Evolutionary conservation across 1,284 basidiomycete genomes (phyloP).

Genomic region (Hortiboletus rubellus): DNA sequence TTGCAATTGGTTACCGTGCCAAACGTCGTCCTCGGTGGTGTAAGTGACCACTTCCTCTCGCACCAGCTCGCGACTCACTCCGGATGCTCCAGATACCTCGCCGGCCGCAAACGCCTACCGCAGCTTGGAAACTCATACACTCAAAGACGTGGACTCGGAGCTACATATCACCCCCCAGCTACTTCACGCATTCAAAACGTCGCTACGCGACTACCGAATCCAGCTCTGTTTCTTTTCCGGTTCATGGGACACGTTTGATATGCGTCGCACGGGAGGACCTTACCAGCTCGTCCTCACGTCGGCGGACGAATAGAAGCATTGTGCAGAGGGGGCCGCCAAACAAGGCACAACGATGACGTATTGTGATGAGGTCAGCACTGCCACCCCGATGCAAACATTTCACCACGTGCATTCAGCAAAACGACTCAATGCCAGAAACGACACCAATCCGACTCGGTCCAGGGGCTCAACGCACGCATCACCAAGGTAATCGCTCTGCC

Average conservation of each 20-base stretch:
- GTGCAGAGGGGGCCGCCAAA: too few relatives aligned
- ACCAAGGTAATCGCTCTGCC: slow-evolving; percentile 75
- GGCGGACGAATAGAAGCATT: too few relatives aligned
- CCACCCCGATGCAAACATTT: slow-evolving; percentile 90
- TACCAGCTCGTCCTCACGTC: slow-evolving; percentile 85
- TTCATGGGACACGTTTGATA: slow-evolving; percentile 67
- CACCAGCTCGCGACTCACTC: neutral
- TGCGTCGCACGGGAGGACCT: slow-evolving; percentile 12
- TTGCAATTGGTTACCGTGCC: slow-evolving; percentile 85
- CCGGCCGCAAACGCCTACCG: slow-evolving; percentile 23
- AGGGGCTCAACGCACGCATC: slow-evolving; percentile 78
- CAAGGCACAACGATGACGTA: too few relatives aligned
- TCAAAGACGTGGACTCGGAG: slow-evolving; percentile 36
- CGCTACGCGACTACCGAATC: slow-evolving; percentile 57
- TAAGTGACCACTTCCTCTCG: slow-evolving; percentile 42
- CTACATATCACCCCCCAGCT: slow-evolving; percentile 66
- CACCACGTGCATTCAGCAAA: slow-evolving; percentile 97
- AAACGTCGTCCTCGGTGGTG: slow-evolving; percentile 87
- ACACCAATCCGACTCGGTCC: slow-evolving; percentile 84
- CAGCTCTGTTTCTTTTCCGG: slow-evolving; percentile 79
- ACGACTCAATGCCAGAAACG: slow-evolving; percentile 90
- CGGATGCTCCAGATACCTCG: slow-evolving; percentile 26
- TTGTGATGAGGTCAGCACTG: too few relatives aligned
- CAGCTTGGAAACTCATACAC: slow-evolving; percentile 4
- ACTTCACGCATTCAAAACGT: slow-evolving; percentile 60